Percentiles rank a stretch among this genome's conserved stretches.
Evolutionary conservation across 768 basidiomycete species (phyloP).

Genomic region (Boletus rubescentipes): DNA sequence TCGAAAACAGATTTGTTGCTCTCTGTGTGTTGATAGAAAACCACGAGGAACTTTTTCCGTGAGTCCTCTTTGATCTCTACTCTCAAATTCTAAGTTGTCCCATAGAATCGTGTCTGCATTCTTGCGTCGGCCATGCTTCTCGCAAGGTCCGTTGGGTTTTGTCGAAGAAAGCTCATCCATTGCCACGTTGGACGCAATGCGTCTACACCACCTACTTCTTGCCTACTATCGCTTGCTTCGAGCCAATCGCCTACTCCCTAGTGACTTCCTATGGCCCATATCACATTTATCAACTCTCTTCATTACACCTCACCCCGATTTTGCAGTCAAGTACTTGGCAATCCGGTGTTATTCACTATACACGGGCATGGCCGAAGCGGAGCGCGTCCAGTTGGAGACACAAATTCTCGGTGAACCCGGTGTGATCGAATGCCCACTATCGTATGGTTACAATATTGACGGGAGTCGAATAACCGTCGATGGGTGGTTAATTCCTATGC

Average conservation of each 20-base stretch:
- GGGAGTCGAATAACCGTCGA: conserved; percentile 52
- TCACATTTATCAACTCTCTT: conserved; percentile 44
- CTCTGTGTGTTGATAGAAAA: conserved; percentile 64
- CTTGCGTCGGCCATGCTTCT: conserved; percentile 42
- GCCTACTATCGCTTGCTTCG: conserved; percentile 80
- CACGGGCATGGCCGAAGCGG: conserved; percentile 74
- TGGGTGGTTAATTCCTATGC: conserved; percentile 78
- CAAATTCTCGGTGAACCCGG: conserved; percentile 58
- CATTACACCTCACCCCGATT: conserved; percentile 55
- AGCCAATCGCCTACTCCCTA: conserved; percentile 69
- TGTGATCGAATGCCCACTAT: conserved; percentile 61
- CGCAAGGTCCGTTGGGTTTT: conserved; percentile 55
- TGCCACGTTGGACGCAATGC: conserved; percentile 36
- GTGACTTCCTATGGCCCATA: conserved; percentile 58
- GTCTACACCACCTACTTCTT: conserved; percentile 70
- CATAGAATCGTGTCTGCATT: conserved; percentile 57
- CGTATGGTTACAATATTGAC: conserved; percentile 50
- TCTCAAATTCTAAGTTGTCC: not conserved
- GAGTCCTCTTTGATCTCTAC: conserved; percentile 29
- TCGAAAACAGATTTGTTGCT: conserved; percentile 54
- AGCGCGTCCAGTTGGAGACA: conserved; percentile 64
- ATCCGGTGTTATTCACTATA: conserved; percentile 78
- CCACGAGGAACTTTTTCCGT: conserved; percentile 74
- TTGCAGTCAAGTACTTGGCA: conserved; percentile 64
- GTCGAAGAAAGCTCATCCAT: conserved; percentile 33